phyloP scores from a whole-genome alignment of 345 rosid species.

The Heritiera littoralis region DNA sequence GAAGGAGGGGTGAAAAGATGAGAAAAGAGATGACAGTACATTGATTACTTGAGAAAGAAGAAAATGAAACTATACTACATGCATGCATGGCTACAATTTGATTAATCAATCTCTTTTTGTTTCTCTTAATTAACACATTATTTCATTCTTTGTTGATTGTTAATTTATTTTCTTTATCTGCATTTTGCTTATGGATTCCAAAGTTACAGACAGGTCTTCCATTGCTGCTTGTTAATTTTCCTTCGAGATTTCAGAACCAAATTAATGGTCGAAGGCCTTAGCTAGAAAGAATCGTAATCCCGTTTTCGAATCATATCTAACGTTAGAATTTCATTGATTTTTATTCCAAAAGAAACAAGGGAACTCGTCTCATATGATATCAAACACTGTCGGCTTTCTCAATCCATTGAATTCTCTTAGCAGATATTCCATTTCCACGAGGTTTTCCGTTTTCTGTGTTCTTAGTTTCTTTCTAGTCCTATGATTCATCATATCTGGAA shows the following conservation, averaged over 20 bases:
- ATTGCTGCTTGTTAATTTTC: too few species aligned
- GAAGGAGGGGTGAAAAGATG: slow-evolving; percentile 11
- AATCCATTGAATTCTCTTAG: neutral
- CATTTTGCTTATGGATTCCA: neutral
- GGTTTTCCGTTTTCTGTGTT: neutral
- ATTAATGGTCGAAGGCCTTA: neutral
- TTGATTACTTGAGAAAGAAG: neutral
- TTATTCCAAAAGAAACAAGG: neutral
- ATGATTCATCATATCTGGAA: slow-evolving; percentile 10
- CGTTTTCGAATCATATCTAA: neutral
- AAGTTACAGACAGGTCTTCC: too few species aligned
- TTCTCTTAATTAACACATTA: neutral
- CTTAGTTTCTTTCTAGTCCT: neutral
- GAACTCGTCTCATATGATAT: neutral
- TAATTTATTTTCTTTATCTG: neutral
- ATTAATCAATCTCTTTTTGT: too few species aligned
- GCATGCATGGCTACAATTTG: neutral
- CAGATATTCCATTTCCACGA: neutral
- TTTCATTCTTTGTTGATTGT: neutral
- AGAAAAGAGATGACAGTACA: neutral
- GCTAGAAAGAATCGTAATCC: neutral
- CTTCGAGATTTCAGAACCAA: neutral
- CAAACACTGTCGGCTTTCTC: neutral
- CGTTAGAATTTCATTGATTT: neutral
- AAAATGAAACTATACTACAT: neutral